phyloP scores from a whole-genome alignment of 2,329 filamentous ascomycete species.

The Tetracladium maxilliforme region DNA sequence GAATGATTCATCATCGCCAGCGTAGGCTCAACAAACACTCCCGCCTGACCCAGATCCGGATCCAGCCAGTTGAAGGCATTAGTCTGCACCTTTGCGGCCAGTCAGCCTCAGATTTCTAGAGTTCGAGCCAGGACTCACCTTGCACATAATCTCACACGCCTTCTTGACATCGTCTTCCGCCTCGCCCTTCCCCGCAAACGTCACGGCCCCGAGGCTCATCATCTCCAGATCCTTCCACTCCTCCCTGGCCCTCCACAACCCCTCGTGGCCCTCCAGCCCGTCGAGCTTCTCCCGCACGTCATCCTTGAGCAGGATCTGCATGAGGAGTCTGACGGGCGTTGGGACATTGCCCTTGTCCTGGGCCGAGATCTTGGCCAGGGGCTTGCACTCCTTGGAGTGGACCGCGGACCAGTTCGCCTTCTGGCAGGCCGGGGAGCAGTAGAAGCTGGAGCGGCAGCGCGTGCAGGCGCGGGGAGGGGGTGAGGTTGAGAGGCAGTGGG shows the following conservation, averaged over 20 bases:
- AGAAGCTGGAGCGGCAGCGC: too few relatives aligned
- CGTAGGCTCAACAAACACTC: conserved; percentile 38
- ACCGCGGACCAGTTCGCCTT: conserved; percentile 32
- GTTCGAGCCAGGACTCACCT: conserved; percentile 21
- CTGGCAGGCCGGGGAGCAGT: conserved; percentile 41
- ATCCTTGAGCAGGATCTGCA: conserved; percentile 31
- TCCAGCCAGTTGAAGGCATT: conserved; percentile 46
- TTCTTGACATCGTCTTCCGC: conserved; percentile 18
- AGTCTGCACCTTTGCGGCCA: conserved; percentile 32
- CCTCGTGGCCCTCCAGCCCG: conserved; percentile 30
- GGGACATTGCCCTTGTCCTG: conserved; percentile 20
- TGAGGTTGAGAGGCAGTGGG: too few relatives aligned
- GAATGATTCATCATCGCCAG: conserved; percentile 49
- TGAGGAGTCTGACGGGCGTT: conserved; percentile 36
- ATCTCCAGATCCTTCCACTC: conserved; percentile 26
- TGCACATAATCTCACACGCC: conserved; percentile 34
- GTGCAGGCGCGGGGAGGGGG: too few relatives aligned
- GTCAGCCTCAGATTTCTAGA: neutral
- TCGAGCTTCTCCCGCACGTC: conserved; percentile 16
- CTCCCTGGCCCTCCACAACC: conserved; percentile 17
- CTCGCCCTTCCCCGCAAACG: conserved; percentile 24
- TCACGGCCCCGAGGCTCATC: conserved; percentile 33
- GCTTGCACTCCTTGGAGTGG: conserved; percentile 39
- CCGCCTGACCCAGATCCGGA: conserved; percentile 32
- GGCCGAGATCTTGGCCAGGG: conserved; percentile 23